A percentile compares a stretch with the other conserved stretches of the same genome.
Conservation (phyloP, 2,329 filamentous ascomycete genomes). For the Colletotrichum echinochloae region DNA sequence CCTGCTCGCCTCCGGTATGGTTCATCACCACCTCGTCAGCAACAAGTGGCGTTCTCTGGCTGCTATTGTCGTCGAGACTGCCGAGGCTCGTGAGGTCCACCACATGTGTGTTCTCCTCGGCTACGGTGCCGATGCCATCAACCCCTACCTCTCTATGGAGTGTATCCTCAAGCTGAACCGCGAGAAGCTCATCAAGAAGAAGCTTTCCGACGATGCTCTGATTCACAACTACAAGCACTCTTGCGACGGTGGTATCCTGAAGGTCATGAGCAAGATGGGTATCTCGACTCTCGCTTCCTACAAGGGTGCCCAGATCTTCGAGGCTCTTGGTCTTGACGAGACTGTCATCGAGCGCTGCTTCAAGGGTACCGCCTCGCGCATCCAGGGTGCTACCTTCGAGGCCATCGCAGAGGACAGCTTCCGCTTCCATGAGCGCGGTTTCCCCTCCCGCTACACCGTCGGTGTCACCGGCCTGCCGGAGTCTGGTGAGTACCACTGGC, state of each 20-base stretch:
- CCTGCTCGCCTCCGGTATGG: constrained; percentile 89
- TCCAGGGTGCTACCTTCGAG: constrained; percentile 94
- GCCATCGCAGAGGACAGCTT: constrained; percentile 94
- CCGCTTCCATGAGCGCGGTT: constrained; percentile 94
- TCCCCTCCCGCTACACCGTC: constrained; percentile 82
- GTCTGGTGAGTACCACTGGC: constrained; percentile 98
- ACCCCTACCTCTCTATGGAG: constrained; percentile 95
- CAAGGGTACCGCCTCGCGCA: constrained; percentile 91
- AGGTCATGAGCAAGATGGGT: constrained; percentile 99
- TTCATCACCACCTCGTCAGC: constrained; percentile 93
- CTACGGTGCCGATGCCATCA: constrained; percentile 93
- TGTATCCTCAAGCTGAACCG: constrained; percentile 97
- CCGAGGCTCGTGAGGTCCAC: constrained; percentile 95
- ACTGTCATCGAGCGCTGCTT: constrained; percentile 94
- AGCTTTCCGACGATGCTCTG: constrained; percentile 82
- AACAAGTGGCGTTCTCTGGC: constrained; percentile 95
- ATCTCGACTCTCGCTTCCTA: constrained; percentile 96
- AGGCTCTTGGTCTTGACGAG: constrained; percentile 93
- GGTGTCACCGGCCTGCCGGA: constrained; percentile 85
- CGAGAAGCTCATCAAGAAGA: constrained; percentile 92
- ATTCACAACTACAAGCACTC: constrained; percentile 98
- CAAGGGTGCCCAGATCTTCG: constrained; percentile 98
- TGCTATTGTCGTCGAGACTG: constrained; percentile 90
- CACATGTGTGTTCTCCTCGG: constrained; percentile 99
- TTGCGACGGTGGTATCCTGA: constrained; percentile 94